Percentiles rank a stretch among this genome's conserved stretches.
Evolutionary conservation across 1,139 yeast genomes (phyloP).

Genomic region (Pichia sp.): DNA sequence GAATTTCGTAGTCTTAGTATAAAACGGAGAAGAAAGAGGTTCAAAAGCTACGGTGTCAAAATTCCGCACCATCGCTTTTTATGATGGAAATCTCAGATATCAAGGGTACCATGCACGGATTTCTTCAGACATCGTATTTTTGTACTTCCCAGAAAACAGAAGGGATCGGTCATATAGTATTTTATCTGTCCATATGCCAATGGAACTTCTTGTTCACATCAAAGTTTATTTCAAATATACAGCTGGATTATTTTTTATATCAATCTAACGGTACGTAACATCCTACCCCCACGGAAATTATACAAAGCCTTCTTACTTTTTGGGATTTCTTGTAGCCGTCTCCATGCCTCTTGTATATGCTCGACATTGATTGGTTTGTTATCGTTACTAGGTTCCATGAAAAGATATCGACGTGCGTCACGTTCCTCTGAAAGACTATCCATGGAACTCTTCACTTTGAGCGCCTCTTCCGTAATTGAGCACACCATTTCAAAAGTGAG

Average conservation of each 20-base stretch:
- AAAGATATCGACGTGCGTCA: slow-evolving; percentile 52
- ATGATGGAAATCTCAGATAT: too few relatives aligned
- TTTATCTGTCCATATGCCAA: too few relatives aligned
- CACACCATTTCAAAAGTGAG: slow-evolving; percentile 96
- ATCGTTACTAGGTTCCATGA: slow-evolving; percentile 88
- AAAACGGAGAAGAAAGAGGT: not conserved
- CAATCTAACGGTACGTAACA: slow-evolving; percentile 18
- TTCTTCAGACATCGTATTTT: too few relatives aligned
- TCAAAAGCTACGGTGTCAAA: too few relatives aligned
- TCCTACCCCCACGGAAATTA: slow-evolving; percentile 71
- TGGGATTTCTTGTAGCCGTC: slow-evolving; percentile 65
- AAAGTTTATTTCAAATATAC: too few relatives aligned
- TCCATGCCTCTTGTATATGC: slow-evolving; percentile 91
- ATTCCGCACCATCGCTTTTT: too few relatives aligned
- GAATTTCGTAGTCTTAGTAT: too few relatives aligned
- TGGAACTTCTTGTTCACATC: too few relatives aligned
- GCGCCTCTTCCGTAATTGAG: slow-evolving; percentile 86
- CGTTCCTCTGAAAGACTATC: slow-evolving; percentile 21
- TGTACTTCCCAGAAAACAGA: too few relatives aligned
- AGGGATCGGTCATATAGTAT: too few relatives aligned
- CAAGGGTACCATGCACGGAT: too few relatives aligned
- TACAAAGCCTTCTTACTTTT: slow-evolving; percentile 64
- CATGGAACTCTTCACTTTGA: slow-evolving; percentile 58
- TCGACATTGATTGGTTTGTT: slow-evolving; percentile 77
- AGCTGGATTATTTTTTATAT: too few relatives aligned